Evolutionary conservation across 306 rosid species (phyloP).

Genomic region (Acacia crassicarpa): DNA sequence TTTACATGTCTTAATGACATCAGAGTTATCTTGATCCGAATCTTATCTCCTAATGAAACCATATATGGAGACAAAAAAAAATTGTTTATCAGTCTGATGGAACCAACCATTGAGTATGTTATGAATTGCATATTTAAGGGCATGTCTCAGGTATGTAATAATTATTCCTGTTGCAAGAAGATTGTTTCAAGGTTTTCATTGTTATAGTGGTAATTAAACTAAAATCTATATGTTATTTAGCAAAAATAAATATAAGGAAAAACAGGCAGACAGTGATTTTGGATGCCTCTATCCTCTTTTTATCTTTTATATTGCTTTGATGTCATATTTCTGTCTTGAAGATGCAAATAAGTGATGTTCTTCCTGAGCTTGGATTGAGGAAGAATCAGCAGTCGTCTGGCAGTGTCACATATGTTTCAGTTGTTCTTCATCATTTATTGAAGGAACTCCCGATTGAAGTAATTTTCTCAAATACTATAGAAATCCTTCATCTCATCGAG

Average conservation of each 20-base stretch:
- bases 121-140: conserved; percentile 69
- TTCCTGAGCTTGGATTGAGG: conserved; percentile 73
- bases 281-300: conserved; percentile 2
- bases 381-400: conserved; percentile 56
- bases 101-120: conserved; percentile 84
- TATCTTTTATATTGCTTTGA: conserved; percentile 19
- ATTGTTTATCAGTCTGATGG: conserved; percentile 63
- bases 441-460: conserved; percentile 80
- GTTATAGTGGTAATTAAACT: conserved; percentile 15
- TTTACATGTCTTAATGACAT: conserved; percentile 72
- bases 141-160: conserved; percentile 63
- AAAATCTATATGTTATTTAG: conserved; percentile 9
- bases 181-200: conserved; percentile 28
- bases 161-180: conserved; percentile 19
- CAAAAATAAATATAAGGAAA: conserved; percentile 13
- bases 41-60: conserved; percentile 47
- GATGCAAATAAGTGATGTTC: conserved; percentile 55
- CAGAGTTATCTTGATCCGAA: conserved; percentile 48
- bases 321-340: conserved; percentile 36
- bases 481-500: conserved; percentile 75
- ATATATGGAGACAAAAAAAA: conserved; percentile 44
- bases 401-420: conserved; percentile 58
- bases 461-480: conserved; percentile 54
- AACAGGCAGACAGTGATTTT: not conserved
- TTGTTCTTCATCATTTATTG: conserved; percentile 84